These are phyloP conservation scores for Carex sylvatica DNA, from an alignment of 202 grass and related monocot species.

Conservation along the genomic window DNA sequence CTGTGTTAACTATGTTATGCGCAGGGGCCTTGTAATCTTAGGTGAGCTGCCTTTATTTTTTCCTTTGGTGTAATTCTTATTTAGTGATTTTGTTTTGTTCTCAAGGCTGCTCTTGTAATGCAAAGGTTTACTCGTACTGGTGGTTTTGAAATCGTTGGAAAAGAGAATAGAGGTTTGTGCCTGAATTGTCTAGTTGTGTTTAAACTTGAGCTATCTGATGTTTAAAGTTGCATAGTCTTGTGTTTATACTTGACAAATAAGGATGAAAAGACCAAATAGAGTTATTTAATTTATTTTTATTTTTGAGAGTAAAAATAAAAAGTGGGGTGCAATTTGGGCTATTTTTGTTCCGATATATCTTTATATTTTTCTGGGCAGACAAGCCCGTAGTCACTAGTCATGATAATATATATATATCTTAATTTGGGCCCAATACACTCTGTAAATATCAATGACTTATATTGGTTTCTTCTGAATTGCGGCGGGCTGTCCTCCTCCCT, in stretches of 20 bases:
- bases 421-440: neutral
- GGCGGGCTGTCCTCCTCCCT: neutral
- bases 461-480: neutral
- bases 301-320: no score
- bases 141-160: neutral
- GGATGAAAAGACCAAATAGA: no score
- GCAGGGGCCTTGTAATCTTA: neutral
- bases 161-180: neutral
- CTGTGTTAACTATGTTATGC: neutral
- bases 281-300: no score
- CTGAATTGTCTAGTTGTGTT: no score
- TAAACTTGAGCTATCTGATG: no score
- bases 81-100: neutral
- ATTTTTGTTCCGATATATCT: neutral
- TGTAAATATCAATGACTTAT: neutral
- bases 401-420: neutral
- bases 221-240: no score
- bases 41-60: neutral
- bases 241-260: no score
- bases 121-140: neutral
- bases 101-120: neutral
- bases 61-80: neutral
- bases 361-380: no score
- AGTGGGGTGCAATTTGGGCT: neutral
- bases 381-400: no score